These are phyloP conservation scores for Saprolegnia diclina DNA, from an alignment of 352 stramenopile species.

Conservation along the genomic window DNA sequence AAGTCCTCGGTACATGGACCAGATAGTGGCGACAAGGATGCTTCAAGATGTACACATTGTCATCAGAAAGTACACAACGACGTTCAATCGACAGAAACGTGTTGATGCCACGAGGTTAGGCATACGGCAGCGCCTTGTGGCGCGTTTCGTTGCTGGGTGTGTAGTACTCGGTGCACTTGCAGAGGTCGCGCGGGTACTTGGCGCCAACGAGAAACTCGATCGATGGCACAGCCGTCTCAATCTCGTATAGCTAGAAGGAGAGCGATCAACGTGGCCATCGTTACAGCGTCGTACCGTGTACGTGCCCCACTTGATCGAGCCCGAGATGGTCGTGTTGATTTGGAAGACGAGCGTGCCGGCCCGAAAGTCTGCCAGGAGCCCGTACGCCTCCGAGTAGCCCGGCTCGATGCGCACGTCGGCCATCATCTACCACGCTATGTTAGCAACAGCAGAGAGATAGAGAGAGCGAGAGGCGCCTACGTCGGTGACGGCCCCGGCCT, in stretches of 20 bases:
- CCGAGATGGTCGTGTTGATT: constrained; percentile 73
- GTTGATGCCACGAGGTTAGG: too few relatives aligned
- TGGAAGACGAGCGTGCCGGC: constrained; percentile 70
- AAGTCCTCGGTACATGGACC: too few relatives aligned
- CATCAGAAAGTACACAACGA: too few relatives aligned
- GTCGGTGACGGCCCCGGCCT: constrained; percentile 70
- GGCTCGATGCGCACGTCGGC: constrained; percentile 65
- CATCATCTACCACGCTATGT: constrained; percentile 31
- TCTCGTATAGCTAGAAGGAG: constrained; percentile 75
- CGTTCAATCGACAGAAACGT: too few relatives aligned
- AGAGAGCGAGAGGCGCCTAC: constrained; percentile 27
- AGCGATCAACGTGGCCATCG: too few relatives aligned
- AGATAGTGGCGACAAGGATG: too few relatives aligned
- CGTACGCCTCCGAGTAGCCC: constrained; percentile 52
- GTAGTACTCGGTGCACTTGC: constrained; percentile 75
- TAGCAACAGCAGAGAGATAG: background rate
- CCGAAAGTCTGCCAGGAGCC: constrained; percentile 65
- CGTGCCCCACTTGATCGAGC: constrained; percentile 73
- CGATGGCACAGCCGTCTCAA: constrained; percentile 65
- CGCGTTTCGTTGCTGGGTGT: constrained; percentile 30
- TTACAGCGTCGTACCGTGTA: too few relatives aligned
- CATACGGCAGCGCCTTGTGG: background rate
- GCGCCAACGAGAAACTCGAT: constrained; percentile 84
- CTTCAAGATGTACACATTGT: too few relatives aligned
- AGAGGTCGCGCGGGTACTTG: constrained; percentile 77